Evolutionary conservation across 2,329 filamentous ascomycete species (phyloP), one percentile per base, ranked within the genome.

Genomic region (Colletotrichum sojae): DNA sequence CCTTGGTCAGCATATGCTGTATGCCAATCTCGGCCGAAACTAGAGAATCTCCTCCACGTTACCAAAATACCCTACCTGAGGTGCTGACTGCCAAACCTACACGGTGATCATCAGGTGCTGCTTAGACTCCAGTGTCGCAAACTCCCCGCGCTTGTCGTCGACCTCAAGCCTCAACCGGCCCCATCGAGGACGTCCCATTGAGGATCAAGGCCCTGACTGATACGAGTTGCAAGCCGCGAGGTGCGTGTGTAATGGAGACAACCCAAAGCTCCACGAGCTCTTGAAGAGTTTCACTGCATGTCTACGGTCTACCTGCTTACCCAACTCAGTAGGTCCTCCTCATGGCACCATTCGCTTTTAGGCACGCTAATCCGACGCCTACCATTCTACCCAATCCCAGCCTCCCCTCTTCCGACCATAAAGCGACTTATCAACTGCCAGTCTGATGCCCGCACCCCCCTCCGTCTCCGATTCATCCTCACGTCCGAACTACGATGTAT

Each of bases 211-310:
- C 31, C 31, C 31, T 36, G 31, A 2, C 56, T 36, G 27, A n/a
- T 59, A 25, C 56, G 15, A 52, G n/a, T 43, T 60, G 27, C 57
- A 25, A 57, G 55, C 25, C 16, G 55, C 39, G 16, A 45, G 22
- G 18, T 43, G 16, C 8, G n/a, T n/a, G 56, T 49, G 45, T 27
- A n/a, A 9, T 9, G 20, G 27, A 25, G n/a, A 18, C 39, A 27
- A 56, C 22, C 36, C 43, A n/a, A 31, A 25, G 39, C 43, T 54
- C 46, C 59, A 57, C 25, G 18, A 46, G 6, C 39, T 64, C 45
- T 51, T 39, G 39, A 58, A 60, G 62, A 67, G 66, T 67, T 67
- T 67, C 63, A 67, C 56, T 67, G 63, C 66, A 48, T 59, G 49
- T 36, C 51, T 61, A 36, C 31, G 31, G 31, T 25, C 8, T 36